Evolutionary conservation across 2,329 filamentous ascomycete species (phyloP), one percentile per base, ranked within the genome.

Genomic region (Aspergillus sp.): DNA sequence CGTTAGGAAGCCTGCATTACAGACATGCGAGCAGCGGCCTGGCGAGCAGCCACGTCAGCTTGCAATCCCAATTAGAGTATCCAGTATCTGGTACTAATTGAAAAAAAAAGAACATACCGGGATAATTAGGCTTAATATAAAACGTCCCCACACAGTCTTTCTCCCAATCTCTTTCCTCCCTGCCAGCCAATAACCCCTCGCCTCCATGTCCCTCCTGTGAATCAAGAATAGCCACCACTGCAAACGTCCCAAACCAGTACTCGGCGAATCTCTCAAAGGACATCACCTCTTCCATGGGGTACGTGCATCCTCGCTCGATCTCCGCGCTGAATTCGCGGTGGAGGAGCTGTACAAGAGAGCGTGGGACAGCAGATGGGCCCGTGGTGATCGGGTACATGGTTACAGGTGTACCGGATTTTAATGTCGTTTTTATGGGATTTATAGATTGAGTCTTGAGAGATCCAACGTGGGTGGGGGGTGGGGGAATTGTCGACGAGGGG

Each of bases 41-140:
- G 17, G 27, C 9, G 27, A 30, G 27, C 27, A 30, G 27, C 27
- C 9, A 30, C 27, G 20, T 30, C 24, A 42, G n/a, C 22, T 30
- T 7, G 24, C 7, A n/a, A 47, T 15, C n/a, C 9, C 9, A 30
- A 17, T 3, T 15, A 27, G 19, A 30, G 27, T 30, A 30, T 9
- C 27, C 8, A 30, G 27, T 30, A 9, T 24, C 24, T 7, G 27
- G 9, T 9, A 8, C 17, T 27, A 24, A 20, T 20, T 42, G 8
- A 24, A 11, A 56, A 42, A 40, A 47, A 41, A 39, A 22, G 37
- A 41, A 66, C 62, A 52, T 57, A 75, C 73, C 73, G 15, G 73
- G 73, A 70, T 75, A 75, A 67, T 75, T 75, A 30, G 73, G 73
- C 64, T 76, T 76, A 30, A 73, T 62, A 71, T 76, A 76, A 62